Evolutionary conservation across 129 eudicot species (phyloP).

Genomic region (Helianthus tuberosus): DNA sequence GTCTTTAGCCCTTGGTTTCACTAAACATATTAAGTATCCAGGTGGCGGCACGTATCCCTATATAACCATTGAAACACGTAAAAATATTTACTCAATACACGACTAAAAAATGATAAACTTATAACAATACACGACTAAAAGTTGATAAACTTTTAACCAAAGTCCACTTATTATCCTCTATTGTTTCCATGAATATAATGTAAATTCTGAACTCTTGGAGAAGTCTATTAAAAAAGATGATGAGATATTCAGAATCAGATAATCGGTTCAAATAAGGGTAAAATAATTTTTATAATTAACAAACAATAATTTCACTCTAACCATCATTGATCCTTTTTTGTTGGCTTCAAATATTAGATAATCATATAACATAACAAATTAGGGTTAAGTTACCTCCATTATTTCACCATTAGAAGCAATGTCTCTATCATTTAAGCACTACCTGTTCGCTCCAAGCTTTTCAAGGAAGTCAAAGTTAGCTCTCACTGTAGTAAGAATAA

Average conservation of each 20-base stretch:
- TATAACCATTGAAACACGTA: constrained; percentile 18
- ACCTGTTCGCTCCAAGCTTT: no score
- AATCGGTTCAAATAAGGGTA: neutral
- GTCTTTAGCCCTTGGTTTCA: constrained; percentile 57
- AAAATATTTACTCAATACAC: constrained; percentile 1
- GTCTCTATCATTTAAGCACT: no score
- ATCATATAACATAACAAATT: neutral
- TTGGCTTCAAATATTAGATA: neutral
- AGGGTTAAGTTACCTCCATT: no score
- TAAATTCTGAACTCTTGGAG: neutral
- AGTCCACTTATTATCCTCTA: neutral
- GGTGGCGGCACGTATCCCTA: constrained; percentile 66
- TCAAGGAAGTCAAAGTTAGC: no score
- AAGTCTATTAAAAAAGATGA: no score
- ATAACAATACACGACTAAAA: neutral
- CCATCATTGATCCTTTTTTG: neutral
- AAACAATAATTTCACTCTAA: neutral
- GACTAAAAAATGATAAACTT: neutral
- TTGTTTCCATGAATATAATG: neutral
- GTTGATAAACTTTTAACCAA: neutral
- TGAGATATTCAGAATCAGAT: neutral
- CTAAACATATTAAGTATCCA: constrained; percentile 62
- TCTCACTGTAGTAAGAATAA: no score
- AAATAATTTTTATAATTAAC: neutral
- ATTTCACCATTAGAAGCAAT: no score